A percentile compares a stretch with the other conserved stretches of the same genome.
These are phyloP conservation scores for Tylopilus rubrobrunneus DNA, from an alignment of 768 basidiomycete species.

Conservation along the genomic window DNA sequence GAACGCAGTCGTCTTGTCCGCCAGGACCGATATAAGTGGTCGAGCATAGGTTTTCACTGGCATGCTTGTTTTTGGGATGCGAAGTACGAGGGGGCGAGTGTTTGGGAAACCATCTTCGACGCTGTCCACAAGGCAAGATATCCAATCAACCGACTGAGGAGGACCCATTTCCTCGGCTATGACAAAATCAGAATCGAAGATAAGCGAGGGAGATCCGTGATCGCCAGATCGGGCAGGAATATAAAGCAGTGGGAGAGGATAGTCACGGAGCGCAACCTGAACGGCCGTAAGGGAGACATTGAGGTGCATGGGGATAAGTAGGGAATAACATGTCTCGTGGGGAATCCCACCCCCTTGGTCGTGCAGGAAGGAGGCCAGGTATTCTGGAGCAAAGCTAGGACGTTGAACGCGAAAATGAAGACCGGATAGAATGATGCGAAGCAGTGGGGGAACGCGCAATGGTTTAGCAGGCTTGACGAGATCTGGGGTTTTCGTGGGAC, in stretches of 20 bases:
- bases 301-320: constrained; percentile 81
- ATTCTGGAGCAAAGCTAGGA: constrained; percentile 55
- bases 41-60: constrained; percentile 90
- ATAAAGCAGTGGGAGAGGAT: constrained; percentile 81
- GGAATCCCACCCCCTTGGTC: constrained; percentile 70
- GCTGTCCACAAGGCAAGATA: constrained; percentile 64
- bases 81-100: constrained; percentile 50
- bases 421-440: constrained; percentile 60
- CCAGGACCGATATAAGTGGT: constrained; percentile 65
- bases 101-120: constrained; percentile 48
- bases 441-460: constrained; percentile 55
- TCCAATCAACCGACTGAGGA: constrained; percentile 63
- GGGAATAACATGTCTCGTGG: constrained; percentile 62
- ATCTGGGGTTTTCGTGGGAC: constrained; percentile 36
- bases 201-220: constrained; percentile 44
- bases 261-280: constrained; percentile 71
- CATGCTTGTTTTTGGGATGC: constrained; percentile 89
- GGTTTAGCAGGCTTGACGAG: constrained; percentile 39
- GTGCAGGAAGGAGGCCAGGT: constrained; percentile 60
- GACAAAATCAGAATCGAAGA: constrained; percentile 74
- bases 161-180: constrained; percentile 84
- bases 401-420: constrained; percentile 52
- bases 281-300: constrained; percentile 61
- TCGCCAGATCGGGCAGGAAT: constrained; percentile 47
- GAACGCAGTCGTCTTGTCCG: constrained; percentile 63